These are phyloP conservation scores for Penicillium sp. DNA, from an alignment of 2,329 filamentous ascomycete species.

Conservation along the genomic window DNA sequence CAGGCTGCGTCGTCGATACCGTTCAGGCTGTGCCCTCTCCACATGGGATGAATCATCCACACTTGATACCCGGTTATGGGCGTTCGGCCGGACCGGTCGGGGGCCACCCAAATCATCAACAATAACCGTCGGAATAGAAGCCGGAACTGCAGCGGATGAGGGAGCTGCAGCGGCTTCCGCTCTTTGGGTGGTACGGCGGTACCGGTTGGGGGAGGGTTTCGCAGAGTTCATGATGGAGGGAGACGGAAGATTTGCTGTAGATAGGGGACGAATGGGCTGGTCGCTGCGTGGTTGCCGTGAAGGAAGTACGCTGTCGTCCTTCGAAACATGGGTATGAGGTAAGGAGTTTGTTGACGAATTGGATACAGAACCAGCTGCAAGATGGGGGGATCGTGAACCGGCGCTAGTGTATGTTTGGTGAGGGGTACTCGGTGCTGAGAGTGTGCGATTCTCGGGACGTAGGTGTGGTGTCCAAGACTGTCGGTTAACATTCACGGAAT, in stretches of 20 bases:
- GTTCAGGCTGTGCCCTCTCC: slow-evolving; percentile 57
- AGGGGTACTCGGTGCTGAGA: slow-evolving; percentile 50
- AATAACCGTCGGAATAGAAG: slow-evolving; percentile 11
- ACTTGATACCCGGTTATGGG: slow-evolving; percentile 57
- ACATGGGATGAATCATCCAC: slow-evolving; percentile 66
- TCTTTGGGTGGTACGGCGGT: slow-evolving; percentile 64
- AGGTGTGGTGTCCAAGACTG: slow-evolving; percentile 54
- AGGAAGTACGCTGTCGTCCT: slow-evolving; percentile 49
- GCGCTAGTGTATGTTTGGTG: slow-evolving; percentile 36
- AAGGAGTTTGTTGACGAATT: slow-evolving; percentile 52
- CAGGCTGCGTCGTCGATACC: slow-evolving; percentile 78
- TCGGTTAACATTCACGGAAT: slow-evolving; percentile 45
- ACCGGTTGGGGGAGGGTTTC: slow-evolving; percentile 76
- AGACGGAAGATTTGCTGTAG: slow-evolving; percentile 50
- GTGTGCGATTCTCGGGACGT: slow-evolving; percentile 54
- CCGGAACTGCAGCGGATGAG: slow-evolving; percentile 11
- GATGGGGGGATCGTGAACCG: slow-evolving; percentile 41
- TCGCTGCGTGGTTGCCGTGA: slow-evolving; percentile 40
- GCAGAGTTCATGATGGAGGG: slow-evolving; percentile 53
- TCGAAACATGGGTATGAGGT: slow-evolving; percentile 42
- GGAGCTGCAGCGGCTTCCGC: slow-evolving; percentile 44
- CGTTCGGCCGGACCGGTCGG: slow-evolving; percentile 43
- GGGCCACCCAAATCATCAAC: slow-evolving; percentile 45
- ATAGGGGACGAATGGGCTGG: slow-evolving; percentile 41
- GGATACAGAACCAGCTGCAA: slow-evolving; percentile 53